Conservation (phyloP, 306 rosid species). For the Vicia sativa region DNA sequence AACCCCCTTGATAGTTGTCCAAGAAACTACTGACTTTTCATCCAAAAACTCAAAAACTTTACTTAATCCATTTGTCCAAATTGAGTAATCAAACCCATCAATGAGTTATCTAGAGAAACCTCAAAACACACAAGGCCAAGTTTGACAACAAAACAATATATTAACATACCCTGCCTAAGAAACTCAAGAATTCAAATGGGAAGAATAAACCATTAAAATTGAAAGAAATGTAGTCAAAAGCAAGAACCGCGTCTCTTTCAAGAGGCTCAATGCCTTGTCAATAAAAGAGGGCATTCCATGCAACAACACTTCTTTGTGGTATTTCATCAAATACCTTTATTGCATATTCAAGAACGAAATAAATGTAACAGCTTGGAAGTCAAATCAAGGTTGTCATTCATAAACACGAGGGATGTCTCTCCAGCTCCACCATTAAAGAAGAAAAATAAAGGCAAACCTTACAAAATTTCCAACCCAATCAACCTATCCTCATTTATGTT, state of each 20-base stretch:
- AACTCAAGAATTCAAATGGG: constrained; percentile 12
- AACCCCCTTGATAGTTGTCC: constrained; percentile 56
- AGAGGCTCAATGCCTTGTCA: constrained; percentile 40
- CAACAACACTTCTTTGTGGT: constrained; percentile 53
- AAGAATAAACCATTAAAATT: constrained; percentile 44
- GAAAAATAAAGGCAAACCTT: too few species aligned
- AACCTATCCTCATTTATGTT: too few species aligned
- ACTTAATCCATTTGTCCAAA: constrained; percentile 35
- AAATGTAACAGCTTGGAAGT: constrained; percentile 37
- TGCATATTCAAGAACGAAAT: constrained; percentile 36
- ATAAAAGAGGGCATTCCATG: constrained; percentile 58
- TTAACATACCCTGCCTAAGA: constrained; percentile 37
- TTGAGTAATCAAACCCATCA: constrained; percentile 47
- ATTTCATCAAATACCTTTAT: constrained; percentile 54
- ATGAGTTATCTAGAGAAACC: constrained; percentile 45
- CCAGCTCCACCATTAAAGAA: too few species aligned
- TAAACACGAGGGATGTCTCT: too few species aligned
- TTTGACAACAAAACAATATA: constrained; percentile 49
- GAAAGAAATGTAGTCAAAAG: constrained; percentile 48
- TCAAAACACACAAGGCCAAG: constrained; percentile 44
- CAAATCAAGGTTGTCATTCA: constrained; percentile 22
- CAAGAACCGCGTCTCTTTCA: constrained; percentile 51
- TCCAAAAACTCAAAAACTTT: constrained; percentile 47
- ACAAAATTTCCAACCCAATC: too few species aligned
- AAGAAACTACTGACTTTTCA: constrained; percentile 48